Evolutionary conservation across 768 basidiomycete species (phyloP).

Genomic region (Megacollybia marginata): DNA sequence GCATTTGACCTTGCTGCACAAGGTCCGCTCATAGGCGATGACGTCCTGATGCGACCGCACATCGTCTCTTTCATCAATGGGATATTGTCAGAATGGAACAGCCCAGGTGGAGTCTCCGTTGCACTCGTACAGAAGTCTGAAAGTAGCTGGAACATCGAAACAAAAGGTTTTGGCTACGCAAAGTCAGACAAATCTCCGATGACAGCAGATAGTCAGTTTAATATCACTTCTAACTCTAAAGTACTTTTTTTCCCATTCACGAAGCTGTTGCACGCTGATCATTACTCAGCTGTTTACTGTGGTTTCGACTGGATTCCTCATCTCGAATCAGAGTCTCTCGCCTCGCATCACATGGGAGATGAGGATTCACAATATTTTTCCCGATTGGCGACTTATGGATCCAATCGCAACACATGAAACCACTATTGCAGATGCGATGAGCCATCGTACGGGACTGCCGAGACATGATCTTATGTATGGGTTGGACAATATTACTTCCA

Average conservation of each 20-base stretch:
- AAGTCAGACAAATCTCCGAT: slow-evolving; percentile 14
- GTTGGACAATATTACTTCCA: not conserved
- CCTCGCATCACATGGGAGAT: slow-evolving; percentile 19
- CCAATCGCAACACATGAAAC: slow-evolving; percentile 12
- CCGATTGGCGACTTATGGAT: slow-evolving; percentile 18
- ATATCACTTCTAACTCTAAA: slow-evolving; percentile 24
- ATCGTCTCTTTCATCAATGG: slow-evolving; percentile 12
- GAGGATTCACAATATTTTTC: slow-evolving; percentile 15
- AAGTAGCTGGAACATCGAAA: slow-evolving; percentile 22
- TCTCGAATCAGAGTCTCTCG: slow-evolving; percentile 18
- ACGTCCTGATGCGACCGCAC: too few species aligned
- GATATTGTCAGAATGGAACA: slow-evolving; percentile 18
- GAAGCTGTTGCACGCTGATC: not conserved
- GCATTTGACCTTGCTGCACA: too few species aligned
- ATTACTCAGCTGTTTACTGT: slow-evolving; percentile 18
- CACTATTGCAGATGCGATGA: slow-evolving; percentile 14
- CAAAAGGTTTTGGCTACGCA: slow-evolving; percentile 22
- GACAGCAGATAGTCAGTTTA: slow-evolving; percentile 18
- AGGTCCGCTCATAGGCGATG: too few species aligned
- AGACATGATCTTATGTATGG: slow-evolving; percentile 11
- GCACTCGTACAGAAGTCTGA: slow-evolving; percentile 19
- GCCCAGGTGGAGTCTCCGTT: slow-evolving; percentile 19
- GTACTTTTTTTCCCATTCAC: slow-evolving; percentile 5
- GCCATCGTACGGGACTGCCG: slow-evolving; percentile 12
- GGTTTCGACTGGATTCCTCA: slow-evolving; percentile 18